Base-by-base conservation (phyloP, 495 filamentous ascomycete genomes). In the Physcia stellaris region DNA sequence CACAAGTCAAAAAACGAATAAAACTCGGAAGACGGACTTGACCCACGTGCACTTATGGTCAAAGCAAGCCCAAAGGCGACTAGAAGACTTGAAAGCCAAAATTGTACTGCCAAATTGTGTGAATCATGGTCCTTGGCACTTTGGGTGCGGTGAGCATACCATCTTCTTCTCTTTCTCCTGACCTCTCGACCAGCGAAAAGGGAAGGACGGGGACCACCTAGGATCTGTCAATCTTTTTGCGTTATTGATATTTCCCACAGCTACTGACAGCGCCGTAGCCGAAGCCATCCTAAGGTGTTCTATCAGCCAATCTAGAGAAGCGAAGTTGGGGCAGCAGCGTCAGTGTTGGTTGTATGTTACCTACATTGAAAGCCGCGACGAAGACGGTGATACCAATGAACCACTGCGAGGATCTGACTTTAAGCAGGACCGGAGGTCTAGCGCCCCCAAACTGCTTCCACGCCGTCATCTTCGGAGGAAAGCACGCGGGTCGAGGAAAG, bases 331-430 rank as follows among this genome's bases (percentile, higher is more conserved):
- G 10, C 16, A 1, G 16, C 10, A 5, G 2, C 10, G 20, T 16
- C 4, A 1, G 4, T 21, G 20, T 24, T 21, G 9, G 4, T 29
- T 4, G n/a, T n/a, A 28, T 7, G 26, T 13, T 28, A 21, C 32
- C 17, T 31, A 44, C 41, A 15, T 34, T 44, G 21, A 44, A 44
- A 5, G 24, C 15, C 11, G 41, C 35, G 3, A 30, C 35, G 15
- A 44, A 44, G 3, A 35, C 41, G 19, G 41, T 44, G 19, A 39
- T 23, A 18, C 35, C 41, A 39, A 44, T 44, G 4, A 37, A 20
- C 35, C 41, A 38, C 20, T 44, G 38, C 58, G 19, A 58, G 60
- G 61, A 13, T 28, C 26, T 28, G 26, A 28, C 13, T 28, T 28
- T 28, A 28, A 28, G 26, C 26, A 7, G 13, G 26, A 28, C 26